Base-by-base conservation (phyloP, 805 yeast species). In the Metschnikowia continentalis region DNA sequence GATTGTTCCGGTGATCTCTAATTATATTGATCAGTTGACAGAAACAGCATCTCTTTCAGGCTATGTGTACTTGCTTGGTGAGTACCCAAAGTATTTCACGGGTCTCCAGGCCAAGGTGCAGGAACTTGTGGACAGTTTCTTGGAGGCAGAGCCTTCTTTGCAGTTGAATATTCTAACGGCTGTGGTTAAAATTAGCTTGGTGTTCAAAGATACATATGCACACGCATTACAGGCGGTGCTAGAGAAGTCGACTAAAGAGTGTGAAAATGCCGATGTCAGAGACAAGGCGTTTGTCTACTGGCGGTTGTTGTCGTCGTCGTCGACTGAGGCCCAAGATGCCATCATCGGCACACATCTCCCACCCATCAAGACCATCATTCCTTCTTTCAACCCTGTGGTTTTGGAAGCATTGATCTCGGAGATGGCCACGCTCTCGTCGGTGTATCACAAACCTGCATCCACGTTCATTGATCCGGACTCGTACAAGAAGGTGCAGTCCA, bases 341-440 rank as follows among this genome's bases (percentile, higher is more conserved):
- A 73, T 88, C 43, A 75, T 89, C 30, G 68, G 84, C 51, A 75
- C 82, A 10, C 79, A 78, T 54, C 71, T 88, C 50, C 96, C 96
- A 11, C 80, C 82, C 8, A 81, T 94, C 52, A 79, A 81, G 41
- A 78, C 89, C 2, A 84, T 90, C 1, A 81, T 91, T 32, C 85
- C 90, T 39, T 68, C 76, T 17, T 85, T 91, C 61, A 83, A 89
- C 38, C 85, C 88, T 0, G 76, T 74, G 20, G 74, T 90, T 4
- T 76, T 91, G 51, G 81, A 83, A 39, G 84, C 82, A 54, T 75
- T 94, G 46, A 63, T 92, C 32, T 64, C 72, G n/a, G 96, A 92
- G 63, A 70, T 92, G 50, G 84, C 95, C 2, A 86, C 94, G 7
- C 77, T 94, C 54, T 84, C 96, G 36, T 89, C 97, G 0, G 94